phyloP scores from a whole-genome alignment of 164 flowering plant genomes.

The Echeveria elegans region DNA sequence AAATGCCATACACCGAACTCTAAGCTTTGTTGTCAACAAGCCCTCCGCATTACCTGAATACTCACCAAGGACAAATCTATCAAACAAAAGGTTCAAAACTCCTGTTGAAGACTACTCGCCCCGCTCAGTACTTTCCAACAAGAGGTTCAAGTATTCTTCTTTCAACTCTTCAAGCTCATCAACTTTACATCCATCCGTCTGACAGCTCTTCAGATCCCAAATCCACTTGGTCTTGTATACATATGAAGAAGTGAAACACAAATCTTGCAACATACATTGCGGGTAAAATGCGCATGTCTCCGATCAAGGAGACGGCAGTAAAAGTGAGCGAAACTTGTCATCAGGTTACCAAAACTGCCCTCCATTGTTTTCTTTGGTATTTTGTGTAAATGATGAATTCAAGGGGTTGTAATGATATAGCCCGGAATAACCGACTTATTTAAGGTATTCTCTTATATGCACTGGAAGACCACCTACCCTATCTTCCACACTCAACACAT shows the following conservation, averaged over 20 bases:
- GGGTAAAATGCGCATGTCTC: too few relatives aligned
- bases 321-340: too few relatives aligned
- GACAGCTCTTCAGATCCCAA: too few relatives aligned
- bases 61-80: slow-evolving; percentile 32
- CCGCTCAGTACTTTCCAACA: slow-evolving; percentile 31
- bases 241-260: too few relatives aligned
- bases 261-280: neutral
- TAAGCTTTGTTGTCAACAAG: slow-evolving; percentile 54
- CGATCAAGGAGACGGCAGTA: too few relatives aligned
- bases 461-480: too few relatives aligned
- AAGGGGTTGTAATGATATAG: too few relatives aligned
- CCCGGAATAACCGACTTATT: too few relatives aligned
- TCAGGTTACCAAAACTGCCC: neutral
- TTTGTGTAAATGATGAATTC: too few relatives aligned
- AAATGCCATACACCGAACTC: slow-evolving; percentile 36
- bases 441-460: too few relatives aligned
- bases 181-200: slow-evolving; percentile 19
- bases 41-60: slow-evolving; percentile 34
- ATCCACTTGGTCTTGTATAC: neutral
- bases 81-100: slow-evolving; percentile 48
- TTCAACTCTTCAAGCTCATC: slow-evolving; percentile 53
- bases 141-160: slow-evolving; percentile 43
- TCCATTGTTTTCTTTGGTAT: too few relatives aligned
- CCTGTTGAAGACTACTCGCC: slow-evolving; percentile 25
- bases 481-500: too few relatives aligned